These are phyloP conservation scores for Datura wrightii DNA, from an alignment of 257 asterid genomes.

Conservation along the genomic window DNA sequence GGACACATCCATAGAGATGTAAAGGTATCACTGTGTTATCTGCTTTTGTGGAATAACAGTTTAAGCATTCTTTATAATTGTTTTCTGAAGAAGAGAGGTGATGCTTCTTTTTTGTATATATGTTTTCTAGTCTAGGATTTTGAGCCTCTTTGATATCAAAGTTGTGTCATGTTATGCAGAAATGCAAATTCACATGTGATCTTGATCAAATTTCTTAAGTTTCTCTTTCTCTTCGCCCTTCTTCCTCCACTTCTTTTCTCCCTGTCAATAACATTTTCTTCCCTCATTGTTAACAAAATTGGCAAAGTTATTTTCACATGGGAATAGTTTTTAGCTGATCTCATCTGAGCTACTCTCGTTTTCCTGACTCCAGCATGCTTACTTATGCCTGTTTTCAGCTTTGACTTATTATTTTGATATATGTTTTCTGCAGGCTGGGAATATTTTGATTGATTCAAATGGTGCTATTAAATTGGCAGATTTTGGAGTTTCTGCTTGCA, in stretches of 20 bases:
- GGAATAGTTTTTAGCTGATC: neutral
- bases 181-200: slow-evolving; percentile 1
- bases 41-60: slow-evolving; percentile 21
- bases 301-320: neutral
- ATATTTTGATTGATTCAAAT: slow-evolving; percentile 79
- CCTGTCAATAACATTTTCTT: neutral
- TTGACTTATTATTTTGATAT: slow-evolving; percentile 22
- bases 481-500: slow-evolving; percentile 97
- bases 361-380: neutral
- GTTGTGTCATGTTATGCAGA: slow-evolving; percentile 11
- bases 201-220: slow-evolving; percentile 6
- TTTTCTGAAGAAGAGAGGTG: slow-evolving; percentile 18
- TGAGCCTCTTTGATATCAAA: neutral
- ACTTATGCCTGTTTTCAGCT: neutral
- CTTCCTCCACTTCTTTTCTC: slow-evolving; percentile 17
- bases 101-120: neutral
- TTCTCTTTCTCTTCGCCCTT: slow-evolving; percentile 23
- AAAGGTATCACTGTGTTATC: slow-evolving; percentile 56
- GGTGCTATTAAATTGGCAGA: slow-evolving; percentile 93
- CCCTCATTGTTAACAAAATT: neutral
- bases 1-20: slow-evolving; percentile 99
- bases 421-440: slow-evolving; percentile 80
- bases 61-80: slow-evolving; percentile 24
- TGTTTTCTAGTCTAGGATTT: neutral
- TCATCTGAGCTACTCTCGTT: slow-evolving; percentile 26